Evolutionary conservation across 2,329 filamentous ascomycete species (phyloP).

Genomic region (Talaromyces sp.): DNA sequence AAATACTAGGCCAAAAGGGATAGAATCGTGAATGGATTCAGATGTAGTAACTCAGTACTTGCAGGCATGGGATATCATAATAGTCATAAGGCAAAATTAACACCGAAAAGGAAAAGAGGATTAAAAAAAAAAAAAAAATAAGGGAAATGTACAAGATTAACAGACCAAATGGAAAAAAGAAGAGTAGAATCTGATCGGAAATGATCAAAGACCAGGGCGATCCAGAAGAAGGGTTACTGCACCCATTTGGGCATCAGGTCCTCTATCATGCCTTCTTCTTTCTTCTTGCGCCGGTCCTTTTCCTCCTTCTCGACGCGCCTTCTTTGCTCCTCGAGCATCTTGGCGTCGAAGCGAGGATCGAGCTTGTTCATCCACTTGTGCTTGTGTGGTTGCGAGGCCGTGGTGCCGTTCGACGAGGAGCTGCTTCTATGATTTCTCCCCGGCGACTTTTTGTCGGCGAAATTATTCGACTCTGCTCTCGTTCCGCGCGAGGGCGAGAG

Average conservation of each 20-base stretch:
- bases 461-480: conserved; percentile 3
- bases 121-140: background rate
- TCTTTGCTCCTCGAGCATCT: conserved; percentile 8
- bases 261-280: conserved; percentile 7
- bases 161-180: background rate
- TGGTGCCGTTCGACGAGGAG: background rate
- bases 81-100: background rate
- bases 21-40: no score
- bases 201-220: no score
- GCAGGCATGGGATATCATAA: conserved; percentile 12
- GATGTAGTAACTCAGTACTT: background rate
- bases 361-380: conserved; percentile 11
- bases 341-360: conserved; percentile 10
- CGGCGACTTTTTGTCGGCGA: background rate
- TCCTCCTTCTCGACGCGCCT: conserved; percentile 7
- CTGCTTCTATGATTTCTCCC: background rate
- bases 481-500: background rate
- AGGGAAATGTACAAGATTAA: background rate
- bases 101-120: background rate
- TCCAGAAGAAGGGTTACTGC: background rate
- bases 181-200: background rate
- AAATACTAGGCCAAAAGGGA: background rate
- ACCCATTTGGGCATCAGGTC: conserved; percentile 8
- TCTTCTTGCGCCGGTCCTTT: conserved; percentile 5
- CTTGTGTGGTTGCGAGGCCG: conserved; percentile 5